Evolutionary conservation across 2,329 filamentous ascomycete genomes (phyloP).

Genomic region (Macrophomina tecta): DNA sequence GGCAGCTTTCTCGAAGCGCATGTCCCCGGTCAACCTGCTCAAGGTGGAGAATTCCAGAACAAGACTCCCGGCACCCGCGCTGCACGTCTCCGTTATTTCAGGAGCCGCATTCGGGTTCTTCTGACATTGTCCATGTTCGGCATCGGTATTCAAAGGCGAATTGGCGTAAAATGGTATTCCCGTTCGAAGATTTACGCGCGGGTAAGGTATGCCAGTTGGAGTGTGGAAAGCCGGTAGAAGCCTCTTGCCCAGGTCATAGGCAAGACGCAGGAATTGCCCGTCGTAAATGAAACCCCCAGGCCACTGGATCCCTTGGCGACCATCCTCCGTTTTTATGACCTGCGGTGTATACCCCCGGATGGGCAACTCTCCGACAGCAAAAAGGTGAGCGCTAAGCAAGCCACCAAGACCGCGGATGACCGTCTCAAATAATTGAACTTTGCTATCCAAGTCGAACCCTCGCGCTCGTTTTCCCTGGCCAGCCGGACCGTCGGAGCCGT

Average conservation of each 20-base stretch:
- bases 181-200: conserved; percentile 86
- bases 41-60: conserved; percentile 92
- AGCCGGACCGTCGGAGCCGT: conserved; percentile 72
- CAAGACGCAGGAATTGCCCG: conserved; percentile 87
- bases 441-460: conserved; percentile 95
- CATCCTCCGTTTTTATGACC: conserved; percentile 41
- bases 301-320: conserved; percentile 66
- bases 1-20: conserved; percentile 84
- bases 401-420: conserved; percentile 93
- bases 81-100: conserved; percentile 95
- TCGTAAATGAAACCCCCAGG: conserved; percentile 80
- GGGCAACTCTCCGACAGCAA: conserved; percentile 87
- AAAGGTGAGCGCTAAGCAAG: conserved; percentile 88
- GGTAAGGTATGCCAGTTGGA: conserved; percentile 89
- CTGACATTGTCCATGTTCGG: conserved; percentile 55
- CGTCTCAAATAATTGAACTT: conserved; percentile 98
- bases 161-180: conserved; percentile 93
- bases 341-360: conserved; percentile 76
- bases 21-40: conserved; percentile 84
- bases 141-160: conserved; percentile 73
- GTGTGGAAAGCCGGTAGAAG: conserved; percentile 93
- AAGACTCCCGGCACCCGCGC: conserved; percentile 92
- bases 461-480: conserved; percentile 74
- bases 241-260: conserved; percentile 81
- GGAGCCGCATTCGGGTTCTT: conserved; percentile 51